Percentiles rank a stretch among this genome's conserved stretches.
phyloP scores from a whole-genome alignment of 345 rosid genomes.

The Eucalyptus polyanthemos region DNA sequence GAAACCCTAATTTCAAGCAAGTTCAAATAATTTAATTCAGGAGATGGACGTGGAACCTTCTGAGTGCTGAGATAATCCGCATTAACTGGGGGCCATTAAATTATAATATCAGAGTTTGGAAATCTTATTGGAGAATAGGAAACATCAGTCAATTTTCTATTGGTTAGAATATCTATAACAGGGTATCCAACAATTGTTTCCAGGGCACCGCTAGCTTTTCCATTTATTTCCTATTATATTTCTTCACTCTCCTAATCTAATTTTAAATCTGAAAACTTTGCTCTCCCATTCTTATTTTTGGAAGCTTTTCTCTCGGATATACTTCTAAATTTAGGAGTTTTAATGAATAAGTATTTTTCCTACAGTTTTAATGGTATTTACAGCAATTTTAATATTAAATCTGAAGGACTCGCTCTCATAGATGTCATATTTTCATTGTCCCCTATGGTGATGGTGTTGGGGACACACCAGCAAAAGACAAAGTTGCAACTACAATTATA shows the following conservation, averaged over 20 bases:
- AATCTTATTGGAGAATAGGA: not conserved
- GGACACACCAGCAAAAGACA: not conserved
- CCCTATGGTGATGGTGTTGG: not conserved
- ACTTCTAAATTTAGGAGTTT: too few relatives aligned
- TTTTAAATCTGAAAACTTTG: too few relatives aligned
- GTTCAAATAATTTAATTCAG: not conserved
- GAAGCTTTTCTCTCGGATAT: too few relatives aligned
- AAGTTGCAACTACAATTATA: not conserved
- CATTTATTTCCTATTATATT: not conserved
- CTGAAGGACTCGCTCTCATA: too few relatives aligned
- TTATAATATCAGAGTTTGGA: not conserved
- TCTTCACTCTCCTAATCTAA: not conserved
- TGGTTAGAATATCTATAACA: not conserved
- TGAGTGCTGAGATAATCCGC: not conserved
- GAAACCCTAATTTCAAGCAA: not conserved
- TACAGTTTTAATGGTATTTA: too few relatives aligned
- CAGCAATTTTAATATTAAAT: too few relatives aligned
- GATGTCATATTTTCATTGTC: not conserved
- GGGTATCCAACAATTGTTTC: not conserved
- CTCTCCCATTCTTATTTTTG: not conserved
- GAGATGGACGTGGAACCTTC: not conserved
- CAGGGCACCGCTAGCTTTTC: not conserved
- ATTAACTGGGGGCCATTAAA: not conserved
- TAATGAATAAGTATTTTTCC: too few relatives aligned
- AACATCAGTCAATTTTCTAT: not conserved